These are phyloP conservation scores for Sporisorium iseilematis-ciliati DNA, from an alignment of 1,284 basidiomycete genomes.

Conservation along the genomic window DNA sequence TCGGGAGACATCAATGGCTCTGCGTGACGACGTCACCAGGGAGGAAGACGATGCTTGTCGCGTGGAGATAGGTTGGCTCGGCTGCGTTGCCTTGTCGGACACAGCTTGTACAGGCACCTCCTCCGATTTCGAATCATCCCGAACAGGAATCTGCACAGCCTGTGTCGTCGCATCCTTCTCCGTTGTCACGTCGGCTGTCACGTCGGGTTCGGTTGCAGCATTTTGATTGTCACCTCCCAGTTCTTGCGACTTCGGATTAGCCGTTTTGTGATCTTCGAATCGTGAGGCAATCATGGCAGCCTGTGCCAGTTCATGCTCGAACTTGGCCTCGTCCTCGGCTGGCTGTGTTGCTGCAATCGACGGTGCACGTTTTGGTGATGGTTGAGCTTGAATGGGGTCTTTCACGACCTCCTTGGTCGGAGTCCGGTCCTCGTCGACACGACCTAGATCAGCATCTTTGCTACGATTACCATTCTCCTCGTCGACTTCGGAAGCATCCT, in stretches of 20 bases:
- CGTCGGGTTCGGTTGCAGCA: background rate
- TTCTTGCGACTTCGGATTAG: background rate
- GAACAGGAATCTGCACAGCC: no score
- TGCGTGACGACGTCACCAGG: constrained; percentile 15
- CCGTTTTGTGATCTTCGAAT: constrained; percentile 21
- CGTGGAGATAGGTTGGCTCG: background rate
- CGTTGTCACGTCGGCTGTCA: no score
- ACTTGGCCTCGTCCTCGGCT: constrained; percentile 7
- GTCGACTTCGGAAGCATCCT: constrained; percentile 1
- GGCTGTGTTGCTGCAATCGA: background rate
- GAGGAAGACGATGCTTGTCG: constrained; percentile 22
- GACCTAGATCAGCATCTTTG: background rate
- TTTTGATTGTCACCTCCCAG: background rate
- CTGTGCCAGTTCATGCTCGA: constrained; percentile 26
- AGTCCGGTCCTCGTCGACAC: constrained; percentile 11
- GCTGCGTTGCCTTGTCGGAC: background rate
- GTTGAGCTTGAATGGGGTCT: constrained; percentile 17
- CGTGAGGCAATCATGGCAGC: constrained; percentile 35
- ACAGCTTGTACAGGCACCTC: background rate
- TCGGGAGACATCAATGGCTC: constrained; percentile 42
- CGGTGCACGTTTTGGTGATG: background rate
- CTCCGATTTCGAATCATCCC: no score
- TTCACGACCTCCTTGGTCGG: constrained; percentile 14
- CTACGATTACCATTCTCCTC: background rate
- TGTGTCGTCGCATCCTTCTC: background rate